phyloP scores from a whole-genome alignment of 352 stramenopile genomes.

The Globisporangium megalacanthum region DNA sequence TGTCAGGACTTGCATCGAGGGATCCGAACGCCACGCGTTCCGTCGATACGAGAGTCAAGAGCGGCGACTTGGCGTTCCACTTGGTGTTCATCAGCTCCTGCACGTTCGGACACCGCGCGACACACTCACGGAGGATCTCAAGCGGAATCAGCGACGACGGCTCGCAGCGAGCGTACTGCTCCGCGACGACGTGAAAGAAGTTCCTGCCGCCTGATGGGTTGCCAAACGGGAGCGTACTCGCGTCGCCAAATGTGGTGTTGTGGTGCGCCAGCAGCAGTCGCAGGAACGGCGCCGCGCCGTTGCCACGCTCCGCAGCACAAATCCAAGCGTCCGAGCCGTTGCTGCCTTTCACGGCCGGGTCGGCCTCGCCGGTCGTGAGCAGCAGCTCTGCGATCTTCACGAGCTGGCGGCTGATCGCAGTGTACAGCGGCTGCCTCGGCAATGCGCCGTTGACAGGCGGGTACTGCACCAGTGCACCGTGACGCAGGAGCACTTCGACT shows the following conservation, averaged over 20 bases:
- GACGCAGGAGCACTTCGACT: conserved; percentile 42
- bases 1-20: conserved; percentile 2
- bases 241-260: conserved; percentile 18
- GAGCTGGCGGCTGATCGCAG: conserved; percentile 40
- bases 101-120: conserved; percentile 23
- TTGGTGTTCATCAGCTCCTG: conserved; percentile 36
- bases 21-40: conserved; percentile 15
- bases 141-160: conserved; percentile 17
- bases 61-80: conserved; percentile 34
- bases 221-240: conserved; percentile 7
- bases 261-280: conserved; percentile 42
- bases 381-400: conserved; percentile 42
- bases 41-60: conserved; percentile 36
- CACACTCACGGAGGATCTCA: conserved; percentile 26
- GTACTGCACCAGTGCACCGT: conserved; percentile 38
- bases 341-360: conserved; percentile 25
- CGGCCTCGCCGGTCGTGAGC: conserved; percentile 29
- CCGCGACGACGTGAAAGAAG: conserved; percentile 49
- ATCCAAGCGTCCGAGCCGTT: conserved; percentile 56
- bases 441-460: conserved; percentile 22
- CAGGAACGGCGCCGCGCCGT: conserved; percentile 35
- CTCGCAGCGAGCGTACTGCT: conserved; percentile 5
- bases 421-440: conserved; percentile 39
- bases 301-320: conserved; percentile 24
- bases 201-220: conserved; percentile 13